Evolutionary conservation across 306 rosid species (phyloP).

Genomic region (Betula pendula): DNA sequence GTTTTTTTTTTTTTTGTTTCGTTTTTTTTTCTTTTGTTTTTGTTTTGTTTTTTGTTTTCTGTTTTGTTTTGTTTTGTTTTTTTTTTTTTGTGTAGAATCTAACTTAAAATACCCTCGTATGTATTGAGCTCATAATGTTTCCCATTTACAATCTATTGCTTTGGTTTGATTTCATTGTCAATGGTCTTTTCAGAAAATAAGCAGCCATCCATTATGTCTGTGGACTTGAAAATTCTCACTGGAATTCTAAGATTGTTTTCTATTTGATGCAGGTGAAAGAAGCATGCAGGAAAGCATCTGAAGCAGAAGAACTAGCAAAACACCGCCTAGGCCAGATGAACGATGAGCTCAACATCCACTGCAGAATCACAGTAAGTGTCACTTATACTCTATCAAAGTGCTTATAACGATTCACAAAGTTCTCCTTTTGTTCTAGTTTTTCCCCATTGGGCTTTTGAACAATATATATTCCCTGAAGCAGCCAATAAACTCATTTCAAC

Average conservation of each 20-base stretch:
- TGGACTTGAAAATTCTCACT: background rate
- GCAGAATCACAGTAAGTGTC: constrained; percentile 58
- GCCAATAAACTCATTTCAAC: background rate
- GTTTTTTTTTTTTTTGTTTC: too few relatives aligned
- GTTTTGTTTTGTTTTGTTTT: background rate
- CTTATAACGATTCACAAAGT: background rate
- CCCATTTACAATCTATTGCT: background rate
- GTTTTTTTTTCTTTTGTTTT: too few relatives aligned
- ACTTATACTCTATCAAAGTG: background rate
- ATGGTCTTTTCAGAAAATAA: background rate
- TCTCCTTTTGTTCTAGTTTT: constrained; percentile 4
- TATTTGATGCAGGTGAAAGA: constrained; percentile 56
- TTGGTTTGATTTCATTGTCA: background rate
- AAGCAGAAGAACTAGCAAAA: constrained; percentile 57
- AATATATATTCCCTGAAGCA: background rate
- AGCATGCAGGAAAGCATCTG: constrained; percentile 71
- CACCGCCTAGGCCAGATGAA: constrained; percentile 62
- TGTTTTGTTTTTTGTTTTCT: too few relatives aligned
- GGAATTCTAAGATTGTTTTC: background rate
- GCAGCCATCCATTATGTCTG: background rate
- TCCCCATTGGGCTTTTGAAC: background rate
- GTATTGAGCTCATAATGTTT: background rate
- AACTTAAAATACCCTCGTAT: too few relatives aligned
- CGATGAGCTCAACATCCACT: constrained; percentile 66
- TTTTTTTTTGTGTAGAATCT: too few relatives aligned